A percentile compares a stretch with the other conserved stretches of the same genome.
Conservation (phyloP, 2,329 filamentous ascomycete genomes). For the Xylaria sp. region DNA sequence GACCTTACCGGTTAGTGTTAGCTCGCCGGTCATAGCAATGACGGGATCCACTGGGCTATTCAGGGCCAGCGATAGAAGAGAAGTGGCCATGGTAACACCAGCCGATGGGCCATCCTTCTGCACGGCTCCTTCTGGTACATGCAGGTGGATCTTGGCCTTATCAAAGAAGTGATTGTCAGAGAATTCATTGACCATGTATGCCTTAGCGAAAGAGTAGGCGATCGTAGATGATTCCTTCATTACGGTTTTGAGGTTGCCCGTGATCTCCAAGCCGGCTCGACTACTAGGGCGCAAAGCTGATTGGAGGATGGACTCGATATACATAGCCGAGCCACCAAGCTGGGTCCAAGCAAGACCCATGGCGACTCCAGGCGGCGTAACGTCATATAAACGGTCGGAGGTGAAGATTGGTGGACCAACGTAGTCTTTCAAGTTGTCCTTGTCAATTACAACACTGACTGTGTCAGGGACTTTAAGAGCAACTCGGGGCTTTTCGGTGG, state of each 20-base stretch:
- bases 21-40: constrained; percentile 96
- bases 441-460: constrained; percentile 87
- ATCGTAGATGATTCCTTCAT: constrained; percentile 99
- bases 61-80: constrained; percentile 84
- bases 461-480: constrained; percentile 85
- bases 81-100: constrained; percentile 98
- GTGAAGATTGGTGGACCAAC: constrained; percentile 97
- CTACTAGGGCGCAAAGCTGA: constrained; percentile 79
- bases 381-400: constrained; percentile 93
- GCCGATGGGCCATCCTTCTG: constrained; percentile 94
- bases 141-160: constrained; percentile 92
- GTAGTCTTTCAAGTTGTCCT: constrained; percentile 94
- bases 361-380: constrained; percentile 90
- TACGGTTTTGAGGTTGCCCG: constrained; percentile 92
- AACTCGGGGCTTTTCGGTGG: constrained; percentile 77
- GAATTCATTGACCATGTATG: constrained; percentile 84
- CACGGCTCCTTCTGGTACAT: constrained; percentile 96
- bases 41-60: constrained; percentile 82
- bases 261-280: constrained; percentile 85
- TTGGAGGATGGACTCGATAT: constrained; percentile 96
- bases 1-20: constrained; percentile 97
- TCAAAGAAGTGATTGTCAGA: constrained; percentile 96
- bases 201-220: constrained; percentile 95
- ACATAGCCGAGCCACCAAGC: constrained; percentile 95
- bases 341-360: constrained; percentile 99